Base-by-base conservation (phyloP, 768 basidiomycete species). In the Rhizopogon sp. region DNA sequence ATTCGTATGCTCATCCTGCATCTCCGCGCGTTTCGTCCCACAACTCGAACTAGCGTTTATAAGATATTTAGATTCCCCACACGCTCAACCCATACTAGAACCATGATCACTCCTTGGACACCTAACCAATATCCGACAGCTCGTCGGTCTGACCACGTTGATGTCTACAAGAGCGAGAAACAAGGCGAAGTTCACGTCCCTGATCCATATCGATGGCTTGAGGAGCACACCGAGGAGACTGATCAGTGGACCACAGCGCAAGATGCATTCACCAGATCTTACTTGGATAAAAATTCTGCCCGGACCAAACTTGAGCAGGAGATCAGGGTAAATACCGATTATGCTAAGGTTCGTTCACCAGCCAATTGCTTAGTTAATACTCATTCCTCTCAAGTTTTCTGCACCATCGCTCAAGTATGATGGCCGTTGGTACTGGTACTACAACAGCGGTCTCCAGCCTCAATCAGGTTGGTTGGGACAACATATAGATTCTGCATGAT, bases 121-220 rank as follows among this genome's bases (percentile, higher is more conserved):
- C 74, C 83, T 17, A 76, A 81, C 59, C 64, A 64, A 28, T 92
- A 92, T 64, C 91, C 91, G 0, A 50, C 67, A 7, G 78, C 87
- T 28, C 82, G 80, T 53, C 81, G 88, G 50, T 82, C 80, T 6
- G 82, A 87, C 62, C 81, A 85, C 63, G 71, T 83, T 46, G 86
- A 90, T 66, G 66, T 77, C 35, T 93, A 88, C 73, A 78, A 84
- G 66, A 87, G 83, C 68, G 79, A 81, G 60, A 67, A 71, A 43
- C 69, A 75, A n/a, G 88, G 85, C 22, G 64, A 82, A 52, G 84
- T 90, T 40, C 71, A 70, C 39, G 83, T 93, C 0, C 68, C 74
- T 4, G 85, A 90, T 67, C 88, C 89, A 6, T 90, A 89, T 71
- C 71, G 79, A 43, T 91, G 89, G 88, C 74, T 93, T 20, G 87